Percentiles rank a stretch among this genome's conserved stretches.
Evolutionary conservation across 345 rosid genomes (phyloP).

Genomic region (Sisymbrium irio): DNA sequence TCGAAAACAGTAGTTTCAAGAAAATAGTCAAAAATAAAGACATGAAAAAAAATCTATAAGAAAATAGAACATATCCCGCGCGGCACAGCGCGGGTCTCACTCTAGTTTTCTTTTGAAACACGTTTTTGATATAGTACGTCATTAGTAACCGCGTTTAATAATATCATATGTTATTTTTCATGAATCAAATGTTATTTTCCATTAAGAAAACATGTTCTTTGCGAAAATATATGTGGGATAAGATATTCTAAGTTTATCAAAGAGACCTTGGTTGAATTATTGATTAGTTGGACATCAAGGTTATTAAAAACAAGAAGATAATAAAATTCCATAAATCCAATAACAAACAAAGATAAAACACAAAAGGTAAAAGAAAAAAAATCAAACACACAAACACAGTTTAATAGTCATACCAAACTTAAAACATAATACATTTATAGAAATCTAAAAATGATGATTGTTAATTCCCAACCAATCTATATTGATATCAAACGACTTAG

Average conservation of each 20-base stretch:
- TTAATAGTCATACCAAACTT: not conserved
- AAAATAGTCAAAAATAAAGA: too few species aligned
- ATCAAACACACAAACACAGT: not conserved
- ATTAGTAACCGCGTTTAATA: too few species aligned
- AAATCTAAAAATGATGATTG: conserved; percentile 1
- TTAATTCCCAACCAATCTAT: not conserved
- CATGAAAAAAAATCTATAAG: too few species aligned
- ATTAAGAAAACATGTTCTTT: not conserved
- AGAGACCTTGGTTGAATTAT: not conserved
- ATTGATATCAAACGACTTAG: not conserved
- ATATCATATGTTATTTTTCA: too few species aligned
- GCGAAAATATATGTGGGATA: not conserved
- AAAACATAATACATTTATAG: not conserved
- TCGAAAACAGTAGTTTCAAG: too few species aligned
- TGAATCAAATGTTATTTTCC: not conserved
- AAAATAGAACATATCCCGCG: too few species aligned
- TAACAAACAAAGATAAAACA: not conserved
- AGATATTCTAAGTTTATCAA: not conserved
- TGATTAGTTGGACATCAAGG: not conserved
- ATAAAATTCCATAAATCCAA: not conserved
- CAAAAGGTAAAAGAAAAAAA: not conserved
- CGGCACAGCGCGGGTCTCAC: too few species aligned
- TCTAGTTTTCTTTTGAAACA: too few species aligned
- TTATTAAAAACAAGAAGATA: not conserved
- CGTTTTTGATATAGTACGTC: too few species aligned